Conservation (phyloP, 306 rosid genomes). For the Inga oerstediana region DNA sequence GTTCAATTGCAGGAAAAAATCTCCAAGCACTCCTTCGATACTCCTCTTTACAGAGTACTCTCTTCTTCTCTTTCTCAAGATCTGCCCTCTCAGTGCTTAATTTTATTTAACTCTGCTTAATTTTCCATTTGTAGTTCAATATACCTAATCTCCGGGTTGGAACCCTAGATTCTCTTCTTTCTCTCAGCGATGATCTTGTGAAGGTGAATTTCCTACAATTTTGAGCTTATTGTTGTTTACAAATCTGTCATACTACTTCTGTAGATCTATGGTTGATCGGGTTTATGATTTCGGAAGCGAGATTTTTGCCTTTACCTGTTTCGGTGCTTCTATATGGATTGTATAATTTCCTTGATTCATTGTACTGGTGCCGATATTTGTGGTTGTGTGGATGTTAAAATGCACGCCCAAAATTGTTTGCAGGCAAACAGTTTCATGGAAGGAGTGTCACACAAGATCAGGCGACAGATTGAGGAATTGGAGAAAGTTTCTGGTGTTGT, state of each 20-base stretch:
- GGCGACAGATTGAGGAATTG: conserved; percentile 80
- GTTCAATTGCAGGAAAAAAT: conserved; percentile 76
- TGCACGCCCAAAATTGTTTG: conserved; percentile 24
- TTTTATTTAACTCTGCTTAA: not conserved
- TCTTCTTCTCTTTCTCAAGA: conserved; percentile 19
- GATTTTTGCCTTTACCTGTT: not conserved
- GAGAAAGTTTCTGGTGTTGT: conserved; percentile 64
- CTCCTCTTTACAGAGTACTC: conserved; percentile 82
- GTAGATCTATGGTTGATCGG: not conserved
- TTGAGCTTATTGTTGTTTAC: not conserved
- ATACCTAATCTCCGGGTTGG: conserved; percentile 95
- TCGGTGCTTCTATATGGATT: not conserved
- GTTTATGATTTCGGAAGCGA: not conserved
- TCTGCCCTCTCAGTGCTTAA: conserved; percentile 20
- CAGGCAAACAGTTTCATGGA: conserved; percentile 85
- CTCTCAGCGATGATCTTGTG: conserved; percentile 95
- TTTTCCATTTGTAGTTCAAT: conserved; percentile 58
- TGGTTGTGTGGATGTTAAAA: not conserved
- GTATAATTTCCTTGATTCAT: conserved; percentile 18
- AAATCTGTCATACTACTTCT: not conserved
- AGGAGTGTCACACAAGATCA: conserved; percentile 80
- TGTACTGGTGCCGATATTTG: not conserved
- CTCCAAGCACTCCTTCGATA: conserved; percentile 96
- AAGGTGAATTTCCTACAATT: conserved; percentile 51
- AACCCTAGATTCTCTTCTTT: conserved; percentile 95